These are phyloP conservation scores for Uncinocarpus reesii DNA, from an alignment of 2,329 filamentous ascomycete genomes.

Conservation along the genomic window DNA sequence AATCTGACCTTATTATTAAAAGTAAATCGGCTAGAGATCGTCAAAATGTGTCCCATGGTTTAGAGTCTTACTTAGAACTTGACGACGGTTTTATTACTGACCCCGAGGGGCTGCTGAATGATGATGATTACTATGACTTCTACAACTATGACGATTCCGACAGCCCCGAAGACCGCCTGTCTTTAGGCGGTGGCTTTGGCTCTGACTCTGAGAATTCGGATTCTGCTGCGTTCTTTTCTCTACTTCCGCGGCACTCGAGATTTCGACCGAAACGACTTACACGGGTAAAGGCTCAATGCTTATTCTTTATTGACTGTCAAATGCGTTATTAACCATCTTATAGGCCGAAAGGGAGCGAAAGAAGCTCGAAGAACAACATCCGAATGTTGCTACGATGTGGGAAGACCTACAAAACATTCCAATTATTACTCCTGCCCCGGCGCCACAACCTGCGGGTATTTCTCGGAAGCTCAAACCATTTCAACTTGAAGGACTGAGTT, in stretches of 20 bases:
- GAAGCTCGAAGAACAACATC: slow-evolving; percentile 66
- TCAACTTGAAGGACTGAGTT: slow-evolving; percentile 83
- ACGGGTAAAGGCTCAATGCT: neutral
- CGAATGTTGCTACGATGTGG: slow-evolving; percentile 78
- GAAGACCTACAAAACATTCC: slow-evolving; percentile 57
- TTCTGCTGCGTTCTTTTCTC: too few species aligned
- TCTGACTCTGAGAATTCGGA: neutral
- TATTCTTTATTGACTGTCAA: neutral
- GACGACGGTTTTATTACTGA: too few species aligned
- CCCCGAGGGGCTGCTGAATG: too few species aligned
- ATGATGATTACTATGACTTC: neutral
- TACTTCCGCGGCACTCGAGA: neutral
- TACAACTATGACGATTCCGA: too few species aligned
- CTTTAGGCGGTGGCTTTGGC: too few species aligned
- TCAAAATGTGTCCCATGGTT: too few species aligned
- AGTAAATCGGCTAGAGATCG: too few species aligned
- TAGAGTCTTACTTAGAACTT: too few species aligned
- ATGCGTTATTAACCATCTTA: neutral
- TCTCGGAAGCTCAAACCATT: slow-evolving; percentile 81
- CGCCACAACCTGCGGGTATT: slow-evolving; percentile 65
- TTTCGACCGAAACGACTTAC: neutral
- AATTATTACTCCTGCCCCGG: slow-evolving; percentile 53
- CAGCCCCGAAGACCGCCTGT: too few species aligned
- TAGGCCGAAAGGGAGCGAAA: slow-evolving; percentile 46
- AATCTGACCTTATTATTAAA: too few species aligned